These are phyloP conservation scores for Excoecaria cochinchinensis DNA, from an alignment of 345 rosid genomes.

Conservation along the genomic window DNA sequence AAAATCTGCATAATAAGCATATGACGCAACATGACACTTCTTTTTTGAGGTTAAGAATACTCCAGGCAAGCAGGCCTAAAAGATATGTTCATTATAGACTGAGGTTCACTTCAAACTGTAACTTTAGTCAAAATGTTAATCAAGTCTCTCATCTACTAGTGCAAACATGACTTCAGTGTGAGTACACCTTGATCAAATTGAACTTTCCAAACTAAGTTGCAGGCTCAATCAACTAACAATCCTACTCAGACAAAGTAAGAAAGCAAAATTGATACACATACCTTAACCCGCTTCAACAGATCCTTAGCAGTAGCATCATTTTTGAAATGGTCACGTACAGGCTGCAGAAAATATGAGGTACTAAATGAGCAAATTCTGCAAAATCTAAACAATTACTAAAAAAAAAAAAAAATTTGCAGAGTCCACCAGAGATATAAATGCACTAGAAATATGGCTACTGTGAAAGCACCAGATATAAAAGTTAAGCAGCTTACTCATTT, in stretches of 20 bases:
- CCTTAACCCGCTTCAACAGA: slow-evolving; percentile 72
- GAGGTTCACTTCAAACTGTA: background rate
- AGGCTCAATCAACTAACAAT: background rate
- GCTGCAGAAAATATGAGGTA: slow-evolving; percentile 39
- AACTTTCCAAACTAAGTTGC: background rate
- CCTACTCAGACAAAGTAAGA: background rate
- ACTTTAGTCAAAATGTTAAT: background rate
- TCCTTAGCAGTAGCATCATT: slow-evolving; percentile 59
- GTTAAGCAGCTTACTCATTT: background rate
- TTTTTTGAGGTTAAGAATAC: background rate
- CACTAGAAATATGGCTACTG: background rate
- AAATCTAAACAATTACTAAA: background rate
- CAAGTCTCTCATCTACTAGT: background rate
- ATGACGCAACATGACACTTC: background rate
- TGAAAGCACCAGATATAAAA: background rate
- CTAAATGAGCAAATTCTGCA: background rate
- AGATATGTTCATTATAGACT: background rate
- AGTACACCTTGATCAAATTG: background rate
- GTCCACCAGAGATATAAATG: too few relatives aligned
- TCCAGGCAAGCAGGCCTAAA: background rate
- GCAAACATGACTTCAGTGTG: background rate
- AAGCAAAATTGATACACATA: slow-evolving; percentile 28
- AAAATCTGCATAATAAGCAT: background rate
- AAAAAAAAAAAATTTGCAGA: background rate
- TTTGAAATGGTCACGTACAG: slow-evolving; percentile 77